These are phyloP conservation scores for Penicillium bovifimosum DNA, from an alignment of 495 filamentous ascomycete species.

Conservation along the genomic window DNA sequence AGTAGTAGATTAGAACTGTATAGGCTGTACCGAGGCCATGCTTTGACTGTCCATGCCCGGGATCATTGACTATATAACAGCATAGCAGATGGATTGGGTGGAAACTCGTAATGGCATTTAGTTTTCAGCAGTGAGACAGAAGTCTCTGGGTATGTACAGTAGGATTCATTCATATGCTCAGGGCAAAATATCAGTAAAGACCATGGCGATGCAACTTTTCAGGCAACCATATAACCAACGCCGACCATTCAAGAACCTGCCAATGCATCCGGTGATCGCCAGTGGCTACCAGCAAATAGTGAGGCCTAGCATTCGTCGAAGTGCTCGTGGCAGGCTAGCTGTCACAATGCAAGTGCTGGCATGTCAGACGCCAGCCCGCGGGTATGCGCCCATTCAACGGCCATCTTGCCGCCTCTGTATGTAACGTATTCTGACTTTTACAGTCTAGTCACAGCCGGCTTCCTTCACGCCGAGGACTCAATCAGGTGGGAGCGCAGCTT, in stretches of 20 bases:
- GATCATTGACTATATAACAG: no score
- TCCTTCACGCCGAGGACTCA: conserved; percentile 22
- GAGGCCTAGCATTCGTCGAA: neutral
- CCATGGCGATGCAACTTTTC: neutral
- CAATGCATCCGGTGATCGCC: neutral
- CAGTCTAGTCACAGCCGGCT: neutral
- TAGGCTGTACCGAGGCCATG: no score
- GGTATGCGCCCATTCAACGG: neutral
- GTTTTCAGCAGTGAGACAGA: neutral
- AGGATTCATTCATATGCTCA: conserved; percentile 6
- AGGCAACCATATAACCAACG: conserved; percentile 4
- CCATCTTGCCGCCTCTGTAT: neutral
- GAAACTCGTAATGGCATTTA: neutral
- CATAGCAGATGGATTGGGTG: no score
- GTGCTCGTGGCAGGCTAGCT: neutral
- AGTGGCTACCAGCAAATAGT: neutral
- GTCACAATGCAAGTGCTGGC: neutral
- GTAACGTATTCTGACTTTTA: neutral
- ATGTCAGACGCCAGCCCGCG: neutral
- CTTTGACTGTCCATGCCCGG: no score
- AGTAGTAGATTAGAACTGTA: no score
- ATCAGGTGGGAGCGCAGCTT: conserved; percentile 52
- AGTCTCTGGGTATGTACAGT: conserved; percentile 14
- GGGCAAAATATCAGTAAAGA: neutral
- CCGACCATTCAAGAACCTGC: conserved; percentile 1